These are phyloP conservation scores for Colletotrichum karsti DNA, from an alignment of 2,329 filamentous ascomycete genomes.

Conservation along the genomic window DNA sequence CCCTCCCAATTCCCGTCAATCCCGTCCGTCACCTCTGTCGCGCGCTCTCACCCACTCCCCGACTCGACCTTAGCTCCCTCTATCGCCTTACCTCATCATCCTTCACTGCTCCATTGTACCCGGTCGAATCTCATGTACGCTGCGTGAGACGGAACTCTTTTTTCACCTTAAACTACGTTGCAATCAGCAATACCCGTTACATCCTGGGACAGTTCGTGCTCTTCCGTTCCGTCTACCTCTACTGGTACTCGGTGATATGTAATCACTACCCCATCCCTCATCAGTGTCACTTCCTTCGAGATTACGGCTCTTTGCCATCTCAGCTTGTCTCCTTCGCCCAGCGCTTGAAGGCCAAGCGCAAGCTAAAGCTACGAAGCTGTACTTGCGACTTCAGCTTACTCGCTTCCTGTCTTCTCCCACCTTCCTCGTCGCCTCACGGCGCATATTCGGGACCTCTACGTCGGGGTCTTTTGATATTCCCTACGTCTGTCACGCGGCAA, in stretches of 20 bases:
- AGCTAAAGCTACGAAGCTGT: background rate
- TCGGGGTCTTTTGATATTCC: conserved; percentile 3
- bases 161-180: conserved; percentile 13
- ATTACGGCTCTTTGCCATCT: background rate
- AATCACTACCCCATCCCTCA: conserved; percentile 12
- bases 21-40: background rate
- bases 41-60: background rate
- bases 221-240: background rate
- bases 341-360: background rate
- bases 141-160: background rate
- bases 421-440: background rate
- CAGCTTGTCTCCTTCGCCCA: background rate
- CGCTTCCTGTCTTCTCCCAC: background rate
- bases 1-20: conserved; percentile 6
- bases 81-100: conserved; percentile 22
- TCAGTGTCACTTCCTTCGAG: background rate
- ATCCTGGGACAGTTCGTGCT: background rate
- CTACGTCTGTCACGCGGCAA: background rate
- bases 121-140: background rate
- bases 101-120: conserved; percentile 2
- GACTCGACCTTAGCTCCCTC: background rate
- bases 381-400: conserved; percentile 2
- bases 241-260: conserved; percentile 12
- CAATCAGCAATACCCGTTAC: conserved; percentile 14
- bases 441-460: conserved; percentile 4